Conservation (phyloP, 2,329 filamentous ascomycete genomes). For the Colletotrichum ledebouriae region DNA sequence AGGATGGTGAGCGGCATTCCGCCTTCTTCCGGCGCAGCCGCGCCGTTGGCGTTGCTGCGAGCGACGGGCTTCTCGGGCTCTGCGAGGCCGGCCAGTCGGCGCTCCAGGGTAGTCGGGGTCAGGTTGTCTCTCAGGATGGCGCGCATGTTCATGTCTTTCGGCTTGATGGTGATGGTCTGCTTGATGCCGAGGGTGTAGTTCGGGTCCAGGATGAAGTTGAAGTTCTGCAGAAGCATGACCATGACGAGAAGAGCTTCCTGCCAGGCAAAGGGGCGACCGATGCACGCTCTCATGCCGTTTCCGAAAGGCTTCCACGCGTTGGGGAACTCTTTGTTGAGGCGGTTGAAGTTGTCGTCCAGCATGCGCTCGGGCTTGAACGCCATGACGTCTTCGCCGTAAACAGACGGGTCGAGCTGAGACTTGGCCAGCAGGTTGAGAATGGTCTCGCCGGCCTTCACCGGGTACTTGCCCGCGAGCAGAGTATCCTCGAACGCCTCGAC, state of each 20-base stretch:
- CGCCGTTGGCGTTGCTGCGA: slow-evolving; percentile 1
- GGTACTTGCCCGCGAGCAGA: slow-evolving; percentile 66
- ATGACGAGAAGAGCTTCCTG: slow-evolving; percentile 63
- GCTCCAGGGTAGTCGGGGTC: slow-evolving; percentile 59
- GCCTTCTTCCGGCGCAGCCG: slow-evolving; percentile 21
- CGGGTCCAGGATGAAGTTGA: slow-evolving; percentile 73
- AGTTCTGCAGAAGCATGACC: slow-evolving; percentile 74
- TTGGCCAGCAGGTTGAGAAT: slow-evolving; percentile 61
- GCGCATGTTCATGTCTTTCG: slow-evolving; percentile 71
- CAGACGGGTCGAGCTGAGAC: slow-evolving; percentile 67
- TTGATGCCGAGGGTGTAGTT: slow-evolving; percentile 66
- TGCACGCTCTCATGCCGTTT: slow-evolving; percentile 65
- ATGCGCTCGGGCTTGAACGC: slow-evolving; percentile 73
- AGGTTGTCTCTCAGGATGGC: slow-evolving; percentile 64
- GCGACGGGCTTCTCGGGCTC: slow-evolving; percentile 19
- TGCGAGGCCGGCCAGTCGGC: slow-evolving; percentile 55
- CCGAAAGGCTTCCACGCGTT: slow-evolving; percentile 67
- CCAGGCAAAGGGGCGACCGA: slow-evolving; percentile 67
- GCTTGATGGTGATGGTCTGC: slow-evolving; percentile 71
- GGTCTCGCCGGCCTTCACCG: slow-evolving; percentile 58
- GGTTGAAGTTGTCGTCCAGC: slow-evolving; percentile 64
- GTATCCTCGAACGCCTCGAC: slow-evolving; percentile 55
- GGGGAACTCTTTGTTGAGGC: slow-evolving; percentile 50
- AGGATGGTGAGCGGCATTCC: slow-evolving; percentile 67
- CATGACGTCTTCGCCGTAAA: slow-evolving; percentile 69